These are phyloP conservation scores for Poa annua DNA, from an alignment of 176 grass and related monocot genomes.

Conservation along the genomic window DNA sequence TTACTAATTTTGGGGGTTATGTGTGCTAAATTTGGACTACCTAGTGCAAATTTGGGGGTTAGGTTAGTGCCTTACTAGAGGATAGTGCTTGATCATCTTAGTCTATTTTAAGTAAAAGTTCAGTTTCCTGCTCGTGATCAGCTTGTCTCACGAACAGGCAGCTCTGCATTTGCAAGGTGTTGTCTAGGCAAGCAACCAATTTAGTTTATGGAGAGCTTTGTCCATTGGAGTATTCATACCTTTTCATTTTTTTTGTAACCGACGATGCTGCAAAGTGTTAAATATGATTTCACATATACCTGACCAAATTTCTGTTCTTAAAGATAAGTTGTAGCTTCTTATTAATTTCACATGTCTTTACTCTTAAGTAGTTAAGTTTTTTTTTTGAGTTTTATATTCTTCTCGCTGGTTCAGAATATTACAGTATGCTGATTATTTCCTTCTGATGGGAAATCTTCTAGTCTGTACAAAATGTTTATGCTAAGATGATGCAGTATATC, in stretches of 20 bases:
- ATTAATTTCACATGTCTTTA: no score
- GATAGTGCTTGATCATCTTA: neutral
- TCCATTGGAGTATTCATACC: neutral
- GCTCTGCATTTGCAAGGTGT: neutral
- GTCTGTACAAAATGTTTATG: conserved; percentile 5
- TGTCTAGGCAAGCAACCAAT: neutral
- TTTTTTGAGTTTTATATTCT: neutral
- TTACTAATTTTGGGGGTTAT: neutral
- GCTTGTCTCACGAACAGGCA: conserved; percentile 19
- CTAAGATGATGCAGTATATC: neutral
- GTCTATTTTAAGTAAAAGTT: neutral
- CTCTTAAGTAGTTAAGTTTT: neutral
- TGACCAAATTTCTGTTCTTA: conserved; percentile 18
- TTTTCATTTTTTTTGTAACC: neutral
- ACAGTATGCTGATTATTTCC: neutral
- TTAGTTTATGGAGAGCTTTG: neutral
- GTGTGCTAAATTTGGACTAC: neutral
- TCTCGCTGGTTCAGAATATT: conserved; percentile 4
- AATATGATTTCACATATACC: neutral
- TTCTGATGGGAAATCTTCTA: neutral
- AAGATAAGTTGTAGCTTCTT: neutral
- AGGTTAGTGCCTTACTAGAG: neutral
- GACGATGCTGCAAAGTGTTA: neutral
- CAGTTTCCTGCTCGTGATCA: neutral
- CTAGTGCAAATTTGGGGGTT: neutral